Base-by-base conservation (phyloP, 805 yeast species). In the Barnettozyma californica region DNA sequence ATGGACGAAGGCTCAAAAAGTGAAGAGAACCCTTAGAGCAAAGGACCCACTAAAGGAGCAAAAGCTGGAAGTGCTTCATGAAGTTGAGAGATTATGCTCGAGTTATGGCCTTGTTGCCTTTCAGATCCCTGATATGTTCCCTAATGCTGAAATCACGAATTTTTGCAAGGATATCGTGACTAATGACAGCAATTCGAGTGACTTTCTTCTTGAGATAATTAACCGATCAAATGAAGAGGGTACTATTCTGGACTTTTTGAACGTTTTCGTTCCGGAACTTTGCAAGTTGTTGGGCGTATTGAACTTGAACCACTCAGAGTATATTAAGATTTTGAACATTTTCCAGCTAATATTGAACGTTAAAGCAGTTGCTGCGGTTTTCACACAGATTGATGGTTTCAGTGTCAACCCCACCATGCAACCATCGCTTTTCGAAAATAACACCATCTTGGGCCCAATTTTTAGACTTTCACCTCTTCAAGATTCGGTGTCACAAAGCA, bases 361-460 rank as follows among this genome's bases (percentile, higher is more conserved):
- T 54, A 87, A 85, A 59, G 65, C 71, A 1, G 83, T 86, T 19
- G 86, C 94, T 1, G 68, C 78, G 0, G 61, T 73, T 1, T 75
- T 89, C 52, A 73, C 88, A 2, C 69, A 78, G 54, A 68, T 82
- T 37, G 77, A 80, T 43, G 74, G 74, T 1, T 83, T 84, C 60
- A 66, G 67, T 58, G 71, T 78, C 9, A 71, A 73, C 13, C 26
- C 49, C 8, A 66, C 71, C 44, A 54, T 64, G 2, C 67, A 75
- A 10, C 79, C 84, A 1, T 65, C 75, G 16, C 73, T 75, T 41
- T 76, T 77, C 58, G 95, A 87, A 59, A 68, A 68, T 14, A 70
- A 72, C 21, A 79, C 96, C 0, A 65, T 87, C 16, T 67, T 92
- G 47, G 98, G 97, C 2, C 85, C 95, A 8, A 71, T 89, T 27